Evolutionary conservation across 1,284 basidiomycete species (phyloP).

Genomic region (Inonotus hispidus): DNA sequence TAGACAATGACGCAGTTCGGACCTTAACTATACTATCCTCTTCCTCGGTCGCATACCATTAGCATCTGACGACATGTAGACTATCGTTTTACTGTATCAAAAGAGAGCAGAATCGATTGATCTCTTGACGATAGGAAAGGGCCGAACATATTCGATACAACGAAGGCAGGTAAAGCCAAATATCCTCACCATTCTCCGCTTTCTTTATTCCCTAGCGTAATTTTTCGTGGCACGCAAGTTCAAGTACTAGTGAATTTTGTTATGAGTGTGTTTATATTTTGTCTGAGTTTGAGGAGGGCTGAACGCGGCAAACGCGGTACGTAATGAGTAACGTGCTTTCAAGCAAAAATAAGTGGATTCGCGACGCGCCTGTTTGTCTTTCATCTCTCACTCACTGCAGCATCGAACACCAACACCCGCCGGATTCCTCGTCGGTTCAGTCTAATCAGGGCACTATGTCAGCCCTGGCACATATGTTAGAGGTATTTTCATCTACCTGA

Average conservation of each 20-base stretch:
- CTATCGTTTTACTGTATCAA: background rate
- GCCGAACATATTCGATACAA: too few species aligned
- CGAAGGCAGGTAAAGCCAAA: too few species aligned
- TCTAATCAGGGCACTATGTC: background rate
- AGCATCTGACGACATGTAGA: constrained; percentile 7
- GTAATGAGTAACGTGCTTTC: background rate
- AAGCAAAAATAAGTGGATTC: background rate
- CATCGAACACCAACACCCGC: background rate
- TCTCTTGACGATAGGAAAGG: background rate
- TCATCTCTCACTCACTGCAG: background rate
- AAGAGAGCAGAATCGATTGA: background rate
- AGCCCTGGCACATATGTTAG: constrained; percentile 8
- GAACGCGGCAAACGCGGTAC: background rate
- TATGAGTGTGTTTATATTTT: background rate
- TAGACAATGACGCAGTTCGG: background rate
- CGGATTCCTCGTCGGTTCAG: background rate
- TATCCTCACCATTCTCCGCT: too few species aligned
- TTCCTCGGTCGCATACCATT: background rate
- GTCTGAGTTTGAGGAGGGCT: background rate
- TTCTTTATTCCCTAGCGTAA: too few species aligned
- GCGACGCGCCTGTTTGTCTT: background rate
- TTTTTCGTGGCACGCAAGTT: too few species aligned
- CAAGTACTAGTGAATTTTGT: too few species aligned
- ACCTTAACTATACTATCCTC: background rate
- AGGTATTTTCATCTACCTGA: constrained; percentile 1